Evolutionary conservation across 1,284 basidiomycete species (phyloP).

Genomic region (Rugosomyces carneus): DNA sequence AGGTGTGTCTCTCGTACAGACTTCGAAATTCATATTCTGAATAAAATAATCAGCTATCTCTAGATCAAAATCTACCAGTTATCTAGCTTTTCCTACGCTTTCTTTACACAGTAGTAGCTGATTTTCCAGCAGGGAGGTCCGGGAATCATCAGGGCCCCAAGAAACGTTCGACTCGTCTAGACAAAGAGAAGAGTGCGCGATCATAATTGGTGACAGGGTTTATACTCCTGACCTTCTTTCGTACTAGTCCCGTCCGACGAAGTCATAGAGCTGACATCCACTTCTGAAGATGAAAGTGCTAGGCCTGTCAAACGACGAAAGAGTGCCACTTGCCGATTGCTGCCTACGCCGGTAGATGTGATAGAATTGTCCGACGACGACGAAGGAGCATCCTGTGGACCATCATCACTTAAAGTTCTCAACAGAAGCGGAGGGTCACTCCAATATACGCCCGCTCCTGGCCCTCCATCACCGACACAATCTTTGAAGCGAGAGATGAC

Average conservation of each 20-base stretch:
- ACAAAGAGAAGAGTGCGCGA: not conserved
- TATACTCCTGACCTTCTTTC: not conserved
- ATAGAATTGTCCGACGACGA: constrained; percentile 21
- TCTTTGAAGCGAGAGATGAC: not conserved
- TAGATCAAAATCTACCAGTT: not conserved
- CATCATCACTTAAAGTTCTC: not conserved
- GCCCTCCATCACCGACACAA: not conserved
- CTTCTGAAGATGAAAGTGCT: constrained; percentile 8
- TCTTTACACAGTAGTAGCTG: not conserved
- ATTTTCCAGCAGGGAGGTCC: not conserved
- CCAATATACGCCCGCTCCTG: not conserved
- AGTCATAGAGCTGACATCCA: constrained; percentile 7
- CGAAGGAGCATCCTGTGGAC: constrained; percentile 1
- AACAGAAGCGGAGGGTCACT: not conserved
- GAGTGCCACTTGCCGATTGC: not conserved
- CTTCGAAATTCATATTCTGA: not conserved
- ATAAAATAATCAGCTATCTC: not conserved
- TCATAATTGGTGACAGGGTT: not conserved
- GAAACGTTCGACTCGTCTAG: not conserved
- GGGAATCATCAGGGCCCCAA: not conserved
- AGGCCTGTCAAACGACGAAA: not conserved
- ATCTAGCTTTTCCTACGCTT: not conserved
- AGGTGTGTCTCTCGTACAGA: not conserved
- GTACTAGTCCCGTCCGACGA: not conserved
- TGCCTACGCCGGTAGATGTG: constrained; percentile 1